phyloP scores from a whole-genome alignment of 176 grass and related monocot species.

The Carex parvula region DNA sequence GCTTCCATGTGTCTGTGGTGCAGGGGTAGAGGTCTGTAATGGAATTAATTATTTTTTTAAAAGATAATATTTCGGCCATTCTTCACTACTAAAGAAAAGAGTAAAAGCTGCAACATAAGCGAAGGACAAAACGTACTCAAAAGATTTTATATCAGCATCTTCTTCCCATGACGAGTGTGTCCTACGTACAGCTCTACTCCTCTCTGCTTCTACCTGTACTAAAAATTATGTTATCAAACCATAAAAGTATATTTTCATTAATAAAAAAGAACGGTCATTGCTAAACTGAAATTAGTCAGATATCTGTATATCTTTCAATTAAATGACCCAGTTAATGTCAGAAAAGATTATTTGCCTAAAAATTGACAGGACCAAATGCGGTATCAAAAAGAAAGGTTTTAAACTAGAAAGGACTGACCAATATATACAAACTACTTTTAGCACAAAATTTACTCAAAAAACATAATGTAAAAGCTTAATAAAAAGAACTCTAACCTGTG shows the following conservation, averaged over 20 bases:
- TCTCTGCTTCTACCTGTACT: slow-evolving; percentile 89
- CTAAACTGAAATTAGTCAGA: neutral
- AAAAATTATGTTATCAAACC: slow-evolving; percentile 6
- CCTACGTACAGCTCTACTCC: slow-evolving; percentile 62
- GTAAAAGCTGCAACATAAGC: neutral
- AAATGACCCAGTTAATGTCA: neutral
- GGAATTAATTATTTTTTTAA: slow-evolving; percentile 31
- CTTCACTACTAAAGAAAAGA: neutral
- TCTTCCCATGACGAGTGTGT: slow-evolving; percentile 87
- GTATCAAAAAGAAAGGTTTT: neutral
- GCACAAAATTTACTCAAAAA: neutral
- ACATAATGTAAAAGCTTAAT: slow-evolving; percentile 11
- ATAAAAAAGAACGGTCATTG: neutral
- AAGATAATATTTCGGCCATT: slow-evolving; percentile 14
- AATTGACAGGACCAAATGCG: neutral
- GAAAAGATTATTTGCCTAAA: neutral
- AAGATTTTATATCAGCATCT: slow-evolving; percentile 94
- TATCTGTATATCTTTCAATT: neutral
- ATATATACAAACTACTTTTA: neutral
- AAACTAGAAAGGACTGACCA: neutral
- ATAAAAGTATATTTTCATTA: slow-evolving; percentile 20
- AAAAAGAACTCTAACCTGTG: slow-evolving; percentile 53
- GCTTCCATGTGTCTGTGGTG: slow-evolving; percentile 91
- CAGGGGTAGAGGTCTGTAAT: slow-evolving; percentile 89
- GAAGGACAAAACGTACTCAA: slow-evolving; percentile 51